phyloP scores from a whole-genome alignment of 2,329 filamentous ascomycete genomes.

The Neophaeococcomyces aloes region DNA sequence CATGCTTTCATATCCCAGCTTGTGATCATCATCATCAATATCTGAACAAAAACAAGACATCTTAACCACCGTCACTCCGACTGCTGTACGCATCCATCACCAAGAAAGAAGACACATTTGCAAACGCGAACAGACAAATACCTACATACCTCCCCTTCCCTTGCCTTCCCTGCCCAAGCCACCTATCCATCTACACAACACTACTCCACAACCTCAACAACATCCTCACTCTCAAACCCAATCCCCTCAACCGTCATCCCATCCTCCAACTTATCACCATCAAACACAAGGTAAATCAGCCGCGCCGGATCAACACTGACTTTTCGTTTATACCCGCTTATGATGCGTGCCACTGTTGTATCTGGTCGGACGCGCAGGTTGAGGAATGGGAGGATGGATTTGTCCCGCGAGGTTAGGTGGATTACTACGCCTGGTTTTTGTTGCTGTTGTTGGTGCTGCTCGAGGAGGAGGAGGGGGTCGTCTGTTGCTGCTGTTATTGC shows the following conservation, averaged over 20 bases:
- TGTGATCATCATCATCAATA: no score
- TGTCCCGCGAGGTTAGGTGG: slow-evolving; percentile 39
- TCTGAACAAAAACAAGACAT: no score
- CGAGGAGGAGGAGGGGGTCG: no score
- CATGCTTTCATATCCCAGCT: no score
- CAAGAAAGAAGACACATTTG: no score
- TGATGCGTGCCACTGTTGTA: slow-evolving; percentile 53
- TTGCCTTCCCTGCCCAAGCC: no score
- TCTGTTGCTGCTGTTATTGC: slow-evolving; percentile 15
- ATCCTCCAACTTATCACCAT: slow-evolving; percentile 60
- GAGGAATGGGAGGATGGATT: slow-evolving; percentile 27
- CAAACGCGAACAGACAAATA: no score
- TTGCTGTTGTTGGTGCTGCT: slow-evolving; percentile 20
- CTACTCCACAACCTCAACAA: slow-evolving; percentile 51
- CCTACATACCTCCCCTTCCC: no score
- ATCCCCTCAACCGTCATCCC: slow-evolving; percentile 51
- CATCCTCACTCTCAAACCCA: slow-evolving; percentile 65
- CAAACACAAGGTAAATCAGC: slow-evolving; percentile 56
- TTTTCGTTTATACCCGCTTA: slow-evolving; percentile 50
- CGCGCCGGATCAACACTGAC: slow-evolving; percentile 43
- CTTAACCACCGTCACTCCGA: no score
- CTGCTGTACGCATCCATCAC: no score
- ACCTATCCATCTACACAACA: no score
- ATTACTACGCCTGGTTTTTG: slow-evolving; percentile 31
- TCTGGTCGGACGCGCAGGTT: slow-evolving; percentile 35